Conservation (phyloP, 1,139 yeast species). For the Wickerhamomyces sp. region DNA sequence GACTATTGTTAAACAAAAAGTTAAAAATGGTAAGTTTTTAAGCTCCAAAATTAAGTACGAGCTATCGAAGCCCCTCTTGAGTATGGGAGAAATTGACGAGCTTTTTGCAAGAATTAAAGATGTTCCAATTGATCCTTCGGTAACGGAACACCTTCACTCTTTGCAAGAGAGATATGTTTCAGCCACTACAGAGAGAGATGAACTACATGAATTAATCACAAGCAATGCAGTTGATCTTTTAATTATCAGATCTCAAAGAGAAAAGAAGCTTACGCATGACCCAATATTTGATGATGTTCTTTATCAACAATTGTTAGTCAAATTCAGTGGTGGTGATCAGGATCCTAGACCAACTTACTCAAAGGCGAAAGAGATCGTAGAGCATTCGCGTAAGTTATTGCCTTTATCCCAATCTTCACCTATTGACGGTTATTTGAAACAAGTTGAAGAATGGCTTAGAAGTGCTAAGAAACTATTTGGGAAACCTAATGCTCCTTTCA, state of each 20-base stretch:
- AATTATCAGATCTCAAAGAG: conserved; percentile 7
- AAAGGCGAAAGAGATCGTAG: conserved; percentile 24
- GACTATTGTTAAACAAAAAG: conserved; percentile 13
- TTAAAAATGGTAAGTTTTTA: conserved; percentile 19
- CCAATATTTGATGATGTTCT: conserved; percentile 2
- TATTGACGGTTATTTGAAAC: conserved; percentile 22
- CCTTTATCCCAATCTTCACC: conserved; percentile 7
- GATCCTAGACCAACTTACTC: conserved; percentile 29
- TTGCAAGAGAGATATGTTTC: conserved; percentile 21
- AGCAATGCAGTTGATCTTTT: conserved; percentile 13
- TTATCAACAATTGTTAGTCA: conserved; percentile 10
- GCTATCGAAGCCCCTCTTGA: conserved; percentile 17
- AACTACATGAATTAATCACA: conserved; percentile 20
- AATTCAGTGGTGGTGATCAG: conserved; percentile 24
- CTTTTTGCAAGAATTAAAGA: conserved; percentile 18
- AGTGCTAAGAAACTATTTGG: conserved; percentile 36
- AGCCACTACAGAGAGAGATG: conserved; percentile 28
- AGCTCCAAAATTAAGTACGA: conserved; percentile 28
- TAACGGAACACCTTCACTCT: conserved; percentile 16
- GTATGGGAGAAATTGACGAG: conserved; percentile 19
- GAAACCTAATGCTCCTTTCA: conserved; percentile 31
- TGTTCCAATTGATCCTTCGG: conserved; percentile 22
- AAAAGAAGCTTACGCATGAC: conserved; percentile 5
- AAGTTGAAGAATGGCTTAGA: conserved; percentile 44
- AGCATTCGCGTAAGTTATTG: conserved; percentile 18